Conservation (phyloP, 257 asterid genomes). For the Salvia splendens region DNA sequence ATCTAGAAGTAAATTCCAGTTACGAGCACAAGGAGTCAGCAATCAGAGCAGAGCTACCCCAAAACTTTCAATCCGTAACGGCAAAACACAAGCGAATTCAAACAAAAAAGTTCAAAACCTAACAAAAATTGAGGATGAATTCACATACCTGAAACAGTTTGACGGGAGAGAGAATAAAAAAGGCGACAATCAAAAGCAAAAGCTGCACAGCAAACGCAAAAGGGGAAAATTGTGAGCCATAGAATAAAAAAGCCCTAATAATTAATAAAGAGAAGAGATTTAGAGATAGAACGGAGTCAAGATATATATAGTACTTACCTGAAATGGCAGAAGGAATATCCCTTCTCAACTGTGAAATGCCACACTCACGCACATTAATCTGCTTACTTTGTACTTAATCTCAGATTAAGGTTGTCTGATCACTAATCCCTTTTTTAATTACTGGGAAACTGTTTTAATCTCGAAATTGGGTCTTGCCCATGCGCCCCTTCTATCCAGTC, state of each 20-base stretch:
- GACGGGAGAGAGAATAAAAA: constrained; percentile 13
- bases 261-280: constrained; percentile 17
- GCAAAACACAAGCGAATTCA: constrained; percentile 4
- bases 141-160: constrained; percentile 32
- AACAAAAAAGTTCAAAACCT: neutral
- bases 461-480: constrained; percentile 1
- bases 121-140: neutral
- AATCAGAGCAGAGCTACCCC: constrained; percentile 14
- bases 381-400: constrained; percentile 25
- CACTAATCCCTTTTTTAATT: neutral
- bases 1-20: constrained; percentile 14
- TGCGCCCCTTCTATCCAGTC: neutral
- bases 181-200: constrained; percentile 14
- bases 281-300: constrained; percentile 7
- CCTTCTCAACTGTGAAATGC: neutral
- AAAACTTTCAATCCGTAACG: neutral
- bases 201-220: constrained; percentile 20
- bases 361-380: constrained; percentile 28
- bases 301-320: constrained; percentile 44
- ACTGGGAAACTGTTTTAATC: neutral
- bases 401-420: constrained; percentile 37
- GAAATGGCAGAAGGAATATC: constrained; percentile 47
- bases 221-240: constrained; percentile 44
- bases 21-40: constrained; percentile 19
- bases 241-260: constrained; percentile 40